Conservation (phyloP, 345 rosid species). For the Salix dunnii region DNA sequence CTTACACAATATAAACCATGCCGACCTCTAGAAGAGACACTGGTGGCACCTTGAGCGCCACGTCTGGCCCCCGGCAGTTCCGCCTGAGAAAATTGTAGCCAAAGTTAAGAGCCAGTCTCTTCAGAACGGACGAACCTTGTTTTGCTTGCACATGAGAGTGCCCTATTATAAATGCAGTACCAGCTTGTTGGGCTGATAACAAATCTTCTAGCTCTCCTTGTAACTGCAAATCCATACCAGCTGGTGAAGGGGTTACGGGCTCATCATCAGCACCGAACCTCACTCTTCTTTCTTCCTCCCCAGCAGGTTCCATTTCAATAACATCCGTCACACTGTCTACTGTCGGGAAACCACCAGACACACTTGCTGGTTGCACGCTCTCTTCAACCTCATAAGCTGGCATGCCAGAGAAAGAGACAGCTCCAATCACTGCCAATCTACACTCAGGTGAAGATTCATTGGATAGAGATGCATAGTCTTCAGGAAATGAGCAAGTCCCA, state of each 20-base stretch:
- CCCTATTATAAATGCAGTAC: conserved; percentile 86
- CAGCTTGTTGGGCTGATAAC: conserved; percentile 65
- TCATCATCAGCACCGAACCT: conserved; percentile 65
- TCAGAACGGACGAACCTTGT: conserved; percentile 83
- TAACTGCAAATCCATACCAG: conserved; percentile 34
- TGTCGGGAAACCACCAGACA: conserved; percentile 61
- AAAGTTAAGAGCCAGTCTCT: conserved; percentile 65
- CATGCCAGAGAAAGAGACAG: conserved; percentile 30
- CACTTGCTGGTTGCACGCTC: conserved; percentile 60
- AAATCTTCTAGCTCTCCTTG: conserved; percentile 71
- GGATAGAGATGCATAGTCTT: conserved; percentile 25
- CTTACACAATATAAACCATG: conserved; percentile 77
- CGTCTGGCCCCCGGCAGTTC: conserved; percentile 90
- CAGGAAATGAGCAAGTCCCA: neutral
- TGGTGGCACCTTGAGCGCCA: conserved; percentile 86
- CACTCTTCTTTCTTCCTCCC: conserved; percentile 43
- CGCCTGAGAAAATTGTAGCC: conserved; percentile 87
- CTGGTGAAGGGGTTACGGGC: conserved; percentile 25
- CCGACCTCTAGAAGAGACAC: conserved; percentile 90
- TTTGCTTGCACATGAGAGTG: conserved; percentile 92
- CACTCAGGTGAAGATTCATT: conserved; percentile 60
- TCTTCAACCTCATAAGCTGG: conserved; percentile 63
- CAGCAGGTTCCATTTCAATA: conserved; percentile 60
- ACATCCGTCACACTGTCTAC: conserved; percentile 62
- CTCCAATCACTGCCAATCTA: conserved; percentile 75